Base-by-base conservation (phyloP, 2,329 filamentous ascomycete genomes). In the Zymoseptoria ardabiliae region DNA sequence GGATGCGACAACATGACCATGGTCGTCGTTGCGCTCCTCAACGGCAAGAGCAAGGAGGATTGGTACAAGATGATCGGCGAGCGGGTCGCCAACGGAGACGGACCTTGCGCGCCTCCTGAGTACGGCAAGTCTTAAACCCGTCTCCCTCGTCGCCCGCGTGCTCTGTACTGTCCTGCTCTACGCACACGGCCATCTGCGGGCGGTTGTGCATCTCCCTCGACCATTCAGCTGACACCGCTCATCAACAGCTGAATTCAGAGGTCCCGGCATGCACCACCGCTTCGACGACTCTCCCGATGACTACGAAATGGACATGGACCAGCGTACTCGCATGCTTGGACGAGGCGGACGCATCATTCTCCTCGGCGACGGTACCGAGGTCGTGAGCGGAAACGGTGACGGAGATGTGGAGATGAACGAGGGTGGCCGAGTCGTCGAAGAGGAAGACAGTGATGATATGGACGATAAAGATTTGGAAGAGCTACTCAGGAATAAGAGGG, bases 1-100 rank as follows among this genome's bases (percentile, higher is more conserved):
- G 94, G 94, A 63, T 99, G 94, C 76, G 94, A 99, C 80, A 99
- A 99, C 81, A 99, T 99, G 94, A 99, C 94, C 68, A 97, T 99
- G 89, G 81, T 88, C 69, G 83, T 99, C 66, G 80, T 99, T 71
- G 94, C 88, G 67, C 85, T 99, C 73, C 83, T 99, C 68, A 85
- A 90, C 71, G 94, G 93, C 75, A 91, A 90, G 82, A 89, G 86
- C 69, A 95, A 96, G 83, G 92, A 97, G 72, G 89, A 97, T 79
- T 99, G 94, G 94, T 99, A 99, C 76, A 90, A 97, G 72, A 88
- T 92, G 79, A 89, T 99, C 75, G 91, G 88, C 71, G 91, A 89
- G 79, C 86, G 94, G 73, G 94, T 99, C 76, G 90, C 92, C 69
- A 92, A 93, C 74, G 94, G 93, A 77, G 94, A 99, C 78, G 94